Evolutionary conservation across 2,329 filamentous ascomycete genomes (phyloP), one percentile per base, ranked within the genome.

Genomic region (Pseudophaeomoniella oleicola): DNA sequence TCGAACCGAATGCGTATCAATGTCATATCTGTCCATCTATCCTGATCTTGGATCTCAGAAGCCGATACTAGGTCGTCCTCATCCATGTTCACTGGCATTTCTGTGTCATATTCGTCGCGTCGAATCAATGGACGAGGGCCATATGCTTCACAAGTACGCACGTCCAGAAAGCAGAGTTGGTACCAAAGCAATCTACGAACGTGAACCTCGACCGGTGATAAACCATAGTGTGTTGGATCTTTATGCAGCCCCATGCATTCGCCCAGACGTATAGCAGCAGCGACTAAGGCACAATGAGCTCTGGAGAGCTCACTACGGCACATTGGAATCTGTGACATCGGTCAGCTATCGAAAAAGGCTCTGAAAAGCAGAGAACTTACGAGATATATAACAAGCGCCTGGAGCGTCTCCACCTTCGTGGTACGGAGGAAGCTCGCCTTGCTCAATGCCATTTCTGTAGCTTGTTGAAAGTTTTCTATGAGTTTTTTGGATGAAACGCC

Each of bases 161-260:
- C 70, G 50, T 86, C 81, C 5, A 87, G 64, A 51, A 82, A 82
- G 54, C 78, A 84, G 14, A 87, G 64, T 47, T 86, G 80, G 50
- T 84, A 77, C 81, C 81, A 86, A 19, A 85, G 65, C 29, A 85
- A 59, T 3, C 81, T 72, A 10, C 81, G 72, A 3, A 84, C 65
- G 37, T 86, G 79, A 0, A 74, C 76, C 46, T 86, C 80, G 2
- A 84, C 58, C 0, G 80, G 69, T 2, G 67, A 71, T 39, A 80
- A 66, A 1, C 71, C 72, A 47, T 81, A 84, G 6, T 69, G 65
- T 31, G 72, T 69, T 12, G 78, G 78, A 44, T 86, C 81, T 5
- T 78, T 69, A 50, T 86, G 78, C 13, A 86, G 58, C 2, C 79
- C 78, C 76, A 85, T 83, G 48, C 79, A 84, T 58, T 85, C 78